A percentile compares a stretch with the other conserved stretches of the same genome.
These are phyloP conservation scores for Ceratobasidium sp. DNA, from an alignment of 1,284 basidiomycete species.

Conservation along the genomic window DNA sequence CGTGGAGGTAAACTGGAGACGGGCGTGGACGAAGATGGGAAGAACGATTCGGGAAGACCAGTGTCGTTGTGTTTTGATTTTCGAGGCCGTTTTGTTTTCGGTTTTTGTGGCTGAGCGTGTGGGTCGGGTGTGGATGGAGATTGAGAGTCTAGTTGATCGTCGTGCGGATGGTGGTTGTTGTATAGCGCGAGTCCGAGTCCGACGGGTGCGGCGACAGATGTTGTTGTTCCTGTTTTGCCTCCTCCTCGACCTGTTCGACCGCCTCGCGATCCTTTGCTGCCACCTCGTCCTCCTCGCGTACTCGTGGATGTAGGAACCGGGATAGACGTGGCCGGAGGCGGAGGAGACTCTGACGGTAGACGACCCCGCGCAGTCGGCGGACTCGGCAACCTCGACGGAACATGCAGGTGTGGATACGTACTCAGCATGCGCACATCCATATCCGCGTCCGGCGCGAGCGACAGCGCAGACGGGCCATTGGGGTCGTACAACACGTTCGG, in stretches of 20 bases:
- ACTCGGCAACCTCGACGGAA: conserved; percentile 31
- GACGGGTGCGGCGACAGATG: background rate
- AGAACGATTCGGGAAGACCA: conserved; percentile 31
- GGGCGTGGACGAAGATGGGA: background rate
- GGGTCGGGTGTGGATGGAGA: conserved; percentile 2
- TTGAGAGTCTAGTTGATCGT: background rate
- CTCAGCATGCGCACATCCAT: conserved; percentile 31
- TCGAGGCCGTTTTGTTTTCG: conserved; percentile 31
- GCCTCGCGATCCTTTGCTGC: conserved; percentile 36
- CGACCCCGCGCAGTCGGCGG: background rate
- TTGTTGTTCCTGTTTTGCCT: background rate
- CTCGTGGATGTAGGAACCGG: background rate
- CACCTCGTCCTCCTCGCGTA: background rate
- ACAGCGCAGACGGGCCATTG: conserved; percentile 24
- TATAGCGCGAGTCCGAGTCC: conserved; percentile 21
- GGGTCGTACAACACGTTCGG: conserved; percentile 28
- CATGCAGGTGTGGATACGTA: conserved; percentile 35
- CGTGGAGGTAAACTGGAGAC: conserved; percentile 9
- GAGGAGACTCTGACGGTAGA: background rate
- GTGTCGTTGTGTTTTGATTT: conserved; percentile 30
- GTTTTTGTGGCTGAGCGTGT: conserved; percentile 17
- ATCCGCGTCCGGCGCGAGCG: conserved; percentile 25
- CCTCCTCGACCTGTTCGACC: conserved; percentile 15
- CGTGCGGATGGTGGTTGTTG: background rate
- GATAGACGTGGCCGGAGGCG: background rate